Evolutionary conservation across 2,329 filamentous ascomycete genomes (phyloP).

Genomic region (Thelonectria rubi): DNA sequence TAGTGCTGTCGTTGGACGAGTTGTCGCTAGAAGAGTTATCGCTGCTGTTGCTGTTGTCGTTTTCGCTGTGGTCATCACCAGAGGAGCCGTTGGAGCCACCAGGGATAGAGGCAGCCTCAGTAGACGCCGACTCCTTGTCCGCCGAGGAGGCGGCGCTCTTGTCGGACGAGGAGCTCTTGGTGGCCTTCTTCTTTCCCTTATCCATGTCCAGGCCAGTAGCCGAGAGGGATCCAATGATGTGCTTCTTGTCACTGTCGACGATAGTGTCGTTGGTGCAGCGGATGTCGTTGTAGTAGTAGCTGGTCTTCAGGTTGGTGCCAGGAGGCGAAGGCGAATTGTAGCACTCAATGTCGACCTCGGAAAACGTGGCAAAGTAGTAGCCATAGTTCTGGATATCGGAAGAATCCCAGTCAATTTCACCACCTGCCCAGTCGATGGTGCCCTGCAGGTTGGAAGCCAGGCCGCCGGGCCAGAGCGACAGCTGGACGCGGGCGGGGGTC

Average conservation of each 20-base stretch:
- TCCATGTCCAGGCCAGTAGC: constrained; percentile 83
- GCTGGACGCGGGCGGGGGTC: constrained; percentile 87
- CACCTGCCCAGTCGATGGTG: constrained; percentile 92
- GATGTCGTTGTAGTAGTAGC: constrained; percentile 78
- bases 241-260: constrained; percentile 76
- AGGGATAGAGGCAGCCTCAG: constrained; percentile 35
- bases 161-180: constrained; percentile 20
- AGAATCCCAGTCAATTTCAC: constrained; percentile 83
- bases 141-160: constrained; percentile 22
- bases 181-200: constrained; percentile 48
- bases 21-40: constrained; percentile 16
- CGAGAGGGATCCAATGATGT: constrained; percentile 79
- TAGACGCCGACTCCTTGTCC: constrained; percentile 10
- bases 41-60: constrained; percentile 37
- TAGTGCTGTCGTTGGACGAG: constrained; percentile 27
- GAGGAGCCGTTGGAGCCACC: constrained; percentile 22
- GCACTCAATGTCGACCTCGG: constrained; percentile 84
- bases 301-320: constrained; percentile 73
- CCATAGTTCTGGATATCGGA: constrained; percentile 81
- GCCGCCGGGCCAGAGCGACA: constrained; percentile 97
- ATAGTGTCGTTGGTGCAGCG: constrained; percentile 80
- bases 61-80: constrained; percentile 16
- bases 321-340: constrained; percentile 71
- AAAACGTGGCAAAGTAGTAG: constrained; percentile 88
- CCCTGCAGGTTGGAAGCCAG: constrained; percentile 80